phyloP scores from a whole-genome alignment of 768 basidiomycete species.

The Xanthoconium purpureum region DNA sequence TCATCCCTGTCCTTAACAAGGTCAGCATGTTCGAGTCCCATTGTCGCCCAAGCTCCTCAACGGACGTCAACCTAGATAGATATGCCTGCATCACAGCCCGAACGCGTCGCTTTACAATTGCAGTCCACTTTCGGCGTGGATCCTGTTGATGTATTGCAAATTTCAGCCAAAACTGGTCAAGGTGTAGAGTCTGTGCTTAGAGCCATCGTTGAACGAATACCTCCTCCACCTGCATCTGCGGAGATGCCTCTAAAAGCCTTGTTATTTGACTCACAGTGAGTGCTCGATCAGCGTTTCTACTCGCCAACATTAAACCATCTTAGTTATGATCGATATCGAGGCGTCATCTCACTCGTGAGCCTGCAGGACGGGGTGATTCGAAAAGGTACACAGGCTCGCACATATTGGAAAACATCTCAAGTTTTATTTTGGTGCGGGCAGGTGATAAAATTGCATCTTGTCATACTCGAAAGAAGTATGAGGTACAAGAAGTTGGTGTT shows the following conservation, averaged over 20 bases:
- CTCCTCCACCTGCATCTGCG: conserved; percentile 62
- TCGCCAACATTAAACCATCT: conserved; percentile 8
- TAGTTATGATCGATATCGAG: conserved; percentile 93
- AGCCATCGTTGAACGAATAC: conserved; percentile 81
- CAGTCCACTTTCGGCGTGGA: conserved; percentile 79
- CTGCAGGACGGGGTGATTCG: conserved; percentile 75
- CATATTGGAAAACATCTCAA: neutral
- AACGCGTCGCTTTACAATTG: conserved; percentile 77
- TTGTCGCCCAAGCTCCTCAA: conserved; percentile 1
- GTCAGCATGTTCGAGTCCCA: conserved; percentile 33
- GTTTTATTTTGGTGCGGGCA: conserved; percentile 24
- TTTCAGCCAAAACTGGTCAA: conserved; percentile 91
- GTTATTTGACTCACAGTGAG: conserved; percentile 89
- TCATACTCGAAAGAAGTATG: conserved; percentile 84
- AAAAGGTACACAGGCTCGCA: conserved; percentile 53
- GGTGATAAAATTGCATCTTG: conserved; percentile 90
- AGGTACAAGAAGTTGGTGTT: conserved; percentile 83
- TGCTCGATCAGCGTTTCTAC: conserved; percentile 7
- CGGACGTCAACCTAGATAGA: conserved; percentile 61
- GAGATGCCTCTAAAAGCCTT: conserved; percentile 72
- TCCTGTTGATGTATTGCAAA: conserved; percentile 66
- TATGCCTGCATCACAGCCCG: conserved; percentile 83
- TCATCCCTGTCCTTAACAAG: conserved; percentile 94
- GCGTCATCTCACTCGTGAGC: conserved; percentile 89
- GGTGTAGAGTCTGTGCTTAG: conserved; percentile 76